Percentiles rank a stretch among this genome's conserved stretches.
Evolutionary conservation across 2,329 filamentous ascomycete genomes (phyloP).

Genomic region (Fusarium keratoplasticum): DNA sequence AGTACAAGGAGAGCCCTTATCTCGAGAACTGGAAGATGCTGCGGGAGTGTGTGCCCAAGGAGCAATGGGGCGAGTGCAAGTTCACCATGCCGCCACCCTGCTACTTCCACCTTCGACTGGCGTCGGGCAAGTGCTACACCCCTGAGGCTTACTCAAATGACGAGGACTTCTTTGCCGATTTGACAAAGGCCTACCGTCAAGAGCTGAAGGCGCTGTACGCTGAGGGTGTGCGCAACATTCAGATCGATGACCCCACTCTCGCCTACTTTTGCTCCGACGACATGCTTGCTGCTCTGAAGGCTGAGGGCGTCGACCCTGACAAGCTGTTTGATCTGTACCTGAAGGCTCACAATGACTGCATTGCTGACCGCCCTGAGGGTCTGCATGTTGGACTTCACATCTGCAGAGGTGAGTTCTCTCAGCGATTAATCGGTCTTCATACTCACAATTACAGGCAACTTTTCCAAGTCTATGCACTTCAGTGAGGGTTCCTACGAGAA

Average conservation of each 20-base stretch:
- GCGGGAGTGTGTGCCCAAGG: slow-evolving; percentile 60
- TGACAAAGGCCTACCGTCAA: slow-evolving; percentile 65
- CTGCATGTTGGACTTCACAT: slow-evolving; percentile 80
- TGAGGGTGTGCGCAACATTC: slow-evolving; percentile 66
- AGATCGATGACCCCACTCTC: slow-evolving; percentile 73
- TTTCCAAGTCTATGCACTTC: slow-evolving; percentile 72
- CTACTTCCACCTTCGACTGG: slow-evolving; percentile 72
- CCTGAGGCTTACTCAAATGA: slow-evolving; percentile 63
- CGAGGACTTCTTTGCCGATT: slow-evolving; percentile 67
- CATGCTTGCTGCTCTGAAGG: slow-evolving; percentile 69
- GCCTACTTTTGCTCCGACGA: slow-evolving; percentile 76
- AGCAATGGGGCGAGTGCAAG: slow-evolving; percentile 73
- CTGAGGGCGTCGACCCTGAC: slow-evolving; percentile 70
- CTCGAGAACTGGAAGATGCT: slow-evolving; percentile 57
- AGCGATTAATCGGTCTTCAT: not conserved
- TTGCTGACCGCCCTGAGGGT: slow-evolving; percentile 69
- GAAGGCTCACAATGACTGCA: slow-evolving; percentile 78
- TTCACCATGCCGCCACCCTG: slow-evolving; percentile 75
- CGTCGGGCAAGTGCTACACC: slow-evolving; percentile 64
- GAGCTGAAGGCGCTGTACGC: slow-evolving; percentile 67
- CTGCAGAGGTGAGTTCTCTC: slow-evolving; percentile 48
- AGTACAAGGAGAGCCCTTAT: slow-evolving; percentile 55
- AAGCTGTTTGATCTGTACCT: slow-evolving; percentile 77
- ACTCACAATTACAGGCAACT: slow-evolving; percentile 59
- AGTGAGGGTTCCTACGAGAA: slow-evolving; percentile 73